Percentiles rank a stretch among this genome's conserved stretches.
Evolutionary conservation across 2,329 filamentous ascomycete genomes (phyloP).

Genomic region (Lecanicillium sp.): DNA sequence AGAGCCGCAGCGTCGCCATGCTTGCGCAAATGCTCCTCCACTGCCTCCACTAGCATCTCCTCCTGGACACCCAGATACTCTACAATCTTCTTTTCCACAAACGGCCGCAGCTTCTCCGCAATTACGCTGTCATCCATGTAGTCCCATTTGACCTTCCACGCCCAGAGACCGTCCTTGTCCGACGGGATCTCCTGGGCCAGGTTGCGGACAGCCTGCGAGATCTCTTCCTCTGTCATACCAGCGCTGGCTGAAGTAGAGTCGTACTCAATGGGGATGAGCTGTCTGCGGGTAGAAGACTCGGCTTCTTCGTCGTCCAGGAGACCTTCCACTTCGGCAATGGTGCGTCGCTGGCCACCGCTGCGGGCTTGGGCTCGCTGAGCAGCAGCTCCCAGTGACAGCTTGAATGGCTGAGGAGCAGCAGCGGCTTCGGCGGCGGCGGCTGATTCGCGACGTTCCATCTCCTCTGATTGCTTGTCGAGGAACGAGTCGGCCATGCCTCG

Average conservation of each 20-base stretch:
- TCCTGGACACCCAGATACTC: constrained; percentile 96
- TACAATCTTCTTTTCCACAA: constrained; percentile 96
- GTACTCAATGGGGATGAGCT: constrained; percentile 76
- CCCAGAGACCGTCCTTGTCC: constrained; percentile 80
- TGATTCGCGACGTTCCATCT: constrained; percentile 50
- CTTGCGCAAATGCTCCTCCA: constrained; percentile 77
- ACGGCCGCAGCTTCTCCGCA: constrained; percentile 80
- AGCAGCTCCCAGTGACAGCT: constrained; percentile 83
- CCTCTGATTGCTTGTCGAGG: constrained; percentile 74
- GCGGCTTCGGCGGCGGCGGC: constrained; percentile 26
- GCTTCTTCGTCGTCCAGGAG: constrained; percentile 94
- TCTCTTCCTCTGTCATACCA: constrained; percentile 77
- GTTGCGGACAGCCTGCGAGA: constrained; percentile 70
- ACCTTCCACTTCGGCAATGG: constrained; percentile 88
- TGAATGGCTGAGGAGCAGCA: constrained; percentile 70
- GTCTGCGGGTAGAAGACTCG: constrained; percentile 59
- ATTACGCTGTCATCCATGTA: constrained; percentile 76
- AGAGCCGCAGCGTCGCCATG: constrained; percentile 69
- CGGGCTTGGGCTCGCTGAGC: constrained; percentile 62
- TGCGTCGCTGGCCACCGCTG: constrained; percentile 57
- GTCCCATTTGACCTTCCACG: constrained; percentile 90
- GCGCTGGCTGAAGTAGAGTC: constrained; percentile 56
- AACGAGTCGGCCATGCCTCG: constrained; percentile 85
- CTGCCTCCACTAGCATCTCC: constrained; percentile 87
- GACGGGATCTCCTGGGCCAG: constrained; percentile 86